Conservation (phyloP, 257 asterid species). For the Scutellaria baicalensis region DNA sequence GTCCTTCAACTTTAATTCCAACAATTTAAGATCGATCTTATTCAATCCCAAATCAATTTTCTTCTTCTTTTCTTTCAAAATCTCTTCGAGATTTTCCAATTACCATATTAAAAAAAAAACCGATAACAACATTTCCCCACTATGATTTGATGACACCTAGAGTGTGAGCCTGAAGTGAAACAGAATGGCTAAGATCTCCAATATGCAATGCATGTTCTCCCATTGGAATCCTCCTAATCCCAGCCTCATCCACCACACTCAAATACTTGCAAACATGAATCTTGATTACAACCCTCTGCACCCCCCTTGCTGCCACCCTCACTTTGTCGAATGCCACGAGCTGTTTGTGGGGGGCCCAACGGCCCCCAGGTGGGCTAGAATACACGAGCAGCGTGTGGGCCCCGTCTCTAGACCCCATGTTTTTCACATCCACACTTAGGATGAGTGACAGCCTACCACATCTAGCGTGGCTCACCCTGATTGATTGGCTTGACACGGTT, state of each 20-base stretch:
- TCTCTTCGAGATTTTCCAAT: not conserved
- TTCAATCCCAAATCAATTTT: not conserved
- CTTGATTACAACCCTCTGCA: constrained; percentile 24
- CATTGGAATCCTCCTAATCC: constrained; percentile 67
- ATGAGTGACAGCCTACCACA: constrained; percentile 39
- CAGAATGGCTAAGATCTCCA: constrained; percentile 52
- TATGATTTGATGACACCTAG: constrained; percentile 34
- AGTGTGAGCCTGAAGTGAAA: constrained; percentile 45
- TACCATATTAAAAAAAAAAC: not conserved
- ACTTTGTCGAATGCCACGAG: constrained; percentile 61
- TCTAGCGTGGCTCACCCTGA: constrained; percentile 56
- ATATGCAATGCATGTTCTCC: constrained; percentile 65
- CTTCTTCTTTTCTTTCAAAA: not conserved
- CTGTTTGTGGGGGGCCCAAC: constrained; percentile 55
- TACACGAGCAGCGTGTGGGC: constrained; percentile 61
- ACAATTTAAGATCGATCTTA: not conserved
- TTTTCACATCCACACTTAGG: constrained; percentile 46
- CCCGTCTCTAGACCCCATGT: constrained; percentile 50
- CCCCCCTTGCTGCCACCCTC: constrained; percentile 29
- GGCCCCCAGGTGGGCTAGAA: constrained; percentile 50
- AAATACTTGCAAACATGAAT: constrained; percentile 66
- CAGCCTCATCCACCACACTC: constrained; percentile 73
- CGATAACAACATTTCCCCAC: not conserved
- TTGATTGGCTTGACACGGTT: constrained; percentile 20
- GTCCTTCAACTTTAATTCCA: not conserved